A percentile compares a stretch with the other conserved stretches of the same genome.
Evolutionary conservation across 139 green algal genomes (phyloP).

Genomic region (Diplosphaera chodatii): DNA sequence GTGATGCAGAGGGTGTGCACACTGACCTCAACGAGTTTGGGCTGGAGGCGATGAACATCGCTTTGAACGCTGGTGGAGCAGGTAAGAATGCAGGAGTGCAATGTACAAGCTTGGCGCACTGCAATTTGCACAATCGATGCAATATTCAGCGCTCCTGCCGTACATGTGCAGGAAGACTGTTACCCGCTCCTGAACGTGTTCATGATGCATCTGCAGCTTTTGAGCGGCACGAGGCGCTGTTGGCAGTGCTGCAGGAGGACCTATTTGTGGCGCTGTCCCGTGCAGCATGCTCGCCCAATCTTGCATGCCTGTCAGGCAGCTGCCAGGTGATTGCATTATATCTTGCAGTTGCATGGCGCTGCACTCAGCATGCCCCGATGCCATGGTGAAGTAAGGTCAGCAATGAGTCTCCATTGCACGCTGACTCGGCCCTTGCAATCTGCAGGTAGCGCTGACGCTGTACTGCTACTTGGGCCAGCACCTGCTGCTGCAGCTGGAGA

Average conservation of each 20-base stretch:
- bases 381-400: no score
- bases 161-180: no score
- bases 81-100: not conserved
- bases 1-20: conserved; percentile 10
- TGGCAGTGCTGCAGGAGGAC: conserved; percentile 61
- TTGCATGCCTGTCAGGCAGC: conserved; percentile 39
- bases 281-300: conserved; percentile 26
- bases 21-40: conserved; percentile 59
- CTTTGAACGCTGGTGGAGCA: conserved; percentile 41
- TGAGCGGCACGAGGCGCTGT: conserved; percentile 41
- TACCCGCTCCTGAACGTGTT: no score
- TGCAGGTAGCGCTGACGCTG: conserved; percentile 60
- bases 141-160: no score
- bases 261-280: conserved; percentile 26
- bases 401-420: no score
- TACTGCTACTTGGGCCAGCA: conserved; percentile 65
- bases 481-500: conserved; percentile 81
- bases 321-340: no score
- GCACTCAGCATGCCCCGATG: no score
- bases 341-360: no score
- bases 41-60: conserved; percentile 64
- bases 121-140: no score
- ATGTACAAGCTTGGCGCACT: no score
- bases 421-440: no score
- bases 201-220: no score